Conservation (phyloP, 306 rosid genomes). For the Comarum palustre region DNA sequence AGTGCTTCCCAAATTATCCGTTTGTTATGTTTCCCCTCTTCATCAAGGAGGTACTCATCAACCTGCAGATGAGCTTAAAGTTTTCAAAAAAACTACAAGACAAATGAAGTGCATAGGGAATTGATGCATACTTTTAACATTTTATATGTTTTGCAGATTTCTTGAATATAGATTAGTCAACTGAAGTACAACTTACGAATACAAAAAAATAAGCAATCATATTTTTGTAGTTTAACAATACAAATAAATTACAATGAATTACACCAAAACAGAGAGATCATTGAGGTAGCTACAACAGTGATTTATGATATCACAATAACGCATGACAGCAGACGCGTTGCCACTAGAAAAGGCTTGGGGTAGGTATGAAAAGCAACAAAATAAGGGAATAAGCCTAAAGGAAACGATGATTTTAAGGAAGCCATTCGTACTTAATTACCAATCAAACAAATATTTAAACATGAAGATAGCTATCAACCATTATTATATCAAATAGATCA, state of each 20-base stretch:
- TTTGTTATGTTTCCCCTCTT: conserved; percentile 19
- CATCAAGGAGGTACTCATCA: conserved; percentile 21
- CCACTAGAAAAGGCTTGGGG: background rate
- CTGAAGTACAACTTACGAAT: too few species aligned
- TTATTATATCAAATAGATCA: background rate
- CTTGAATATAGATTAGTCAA: background rate
- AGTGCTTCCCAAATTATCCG: conserved; percentile 15
- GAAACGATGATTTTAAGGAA: background rate
- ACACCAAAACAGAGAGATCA: background rate
- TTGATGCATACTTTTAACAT: background rate
- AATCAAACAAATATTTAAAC: background rate
- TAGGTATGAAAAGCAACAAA: background rate
- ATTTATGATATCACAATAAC: too few species aligned
- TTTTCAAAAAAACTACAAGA: background rate
- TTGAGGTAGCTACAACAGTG: background rate
- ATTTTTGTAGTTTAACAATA: background rate
- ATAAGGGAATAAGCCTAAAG: background rate
- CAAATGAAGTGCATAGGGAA: background rate
- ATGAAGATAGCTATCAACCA: background rate
- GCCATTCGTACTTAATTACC: background rate
- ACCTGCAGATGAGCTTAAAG: conserved; percentile 12
- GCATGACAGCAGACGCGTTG: background rate
- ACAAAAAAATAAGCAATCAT: background rate
- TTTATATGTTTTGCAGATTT: background rate
- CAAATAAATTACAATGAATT: background rate